phyloP scores from a whole-genome alignment of 2,329 filamentous ascomycete genomes.

The Neurospora sp. region DNA sequence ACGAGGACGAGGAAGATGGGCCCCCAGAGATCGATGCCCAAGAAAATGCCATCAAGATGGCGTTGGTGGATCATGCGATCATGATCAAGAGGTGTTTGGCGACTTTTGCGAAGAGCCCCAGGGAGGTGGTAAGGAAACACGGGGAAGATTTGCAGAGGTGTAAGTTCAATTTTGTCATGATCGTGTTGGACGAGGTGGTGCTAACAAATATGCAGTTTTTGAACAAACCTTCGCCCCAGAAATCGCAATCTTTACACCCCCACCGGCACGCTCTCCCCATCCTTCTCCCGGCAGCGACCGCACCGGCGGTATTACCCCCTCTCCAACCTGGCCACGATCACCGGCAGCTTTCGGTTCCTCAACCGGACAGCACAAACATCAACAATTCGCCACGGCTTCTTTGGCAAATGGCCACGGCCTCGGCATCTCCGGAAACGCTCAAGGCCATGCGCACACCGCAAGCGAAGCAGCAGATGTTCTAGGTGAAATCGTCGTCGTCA shows the following conservation, averaged over 20 bases:
- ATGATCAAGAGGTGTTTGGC: constrained; percentile 75
- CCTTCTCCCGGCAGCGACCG: neutral
- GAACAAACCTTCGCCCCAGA: constrained; percentile 55
- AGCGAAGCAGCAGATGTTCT: constrained; percentile 12
- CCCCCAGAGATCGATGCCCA: constrained; percentile 44
- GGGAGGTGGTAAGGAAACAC: constrained; percentile 45
- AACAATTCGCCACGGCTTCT: neutral
- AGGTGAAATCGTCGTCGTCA: constrained; percentile 15
- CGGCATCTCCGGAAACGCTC: neutral
- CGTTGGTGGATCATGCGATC: constrained; percentile 80
- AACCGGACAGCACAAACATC: constrained; percentile 6
- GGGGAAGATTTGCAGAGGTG: constrained; percentile 54
- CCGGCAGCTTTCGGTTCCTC: constrained; percentile 26
- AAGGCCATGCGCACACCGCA: constrained; percentile 5
- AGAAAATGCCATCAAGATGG: constrained; percentile 73
- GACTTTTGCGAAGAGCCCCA: constrained; percentile 55
- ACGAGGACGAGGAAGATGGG: constrained; percentile 31
- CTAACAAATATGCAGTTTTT: constrained; percentile 39
- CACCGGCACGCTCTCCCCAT: constrained; percentile 30
- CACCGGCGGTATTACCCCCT: constrained; percentile 23
- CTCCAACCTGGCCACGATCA: constrained; percentile 39
- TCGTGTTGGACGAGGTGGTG: neutral
- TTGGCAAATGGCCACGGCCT: constrained; percentile 8
- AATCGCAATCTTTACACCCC: constrained; percentile 51
- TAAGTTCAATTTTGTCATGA: constrained; percentile 33